Evolutionary conservation across 495 filamentous ascomycete species (phyloP).

Genomic region (Baudoinia panamericana): DNA sequence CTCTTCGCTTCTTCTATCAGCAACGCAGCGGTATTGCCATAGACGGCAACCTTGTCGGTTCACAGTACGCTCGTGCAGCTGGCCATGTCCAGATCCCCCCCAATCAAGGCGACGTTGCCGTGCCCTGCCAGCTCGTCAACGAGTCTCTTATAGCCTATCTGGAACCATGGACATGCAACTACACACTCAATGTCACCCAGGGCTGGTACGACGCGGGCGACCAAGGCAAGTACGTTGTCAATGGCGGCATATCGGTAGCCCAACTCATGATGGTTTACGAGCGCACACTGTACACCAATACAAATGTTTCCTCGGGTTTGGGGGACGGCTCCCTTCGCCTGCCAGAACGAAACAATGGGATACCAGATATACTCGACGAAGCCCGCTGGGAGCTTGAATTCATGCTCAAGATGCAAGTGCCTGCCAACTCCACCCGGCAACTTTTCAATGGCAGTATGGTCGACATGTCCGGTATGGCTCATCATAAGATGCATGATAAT

Average conservation of each 20-base stretch:
- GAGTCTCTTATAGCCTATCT: slow-evolving; percentile 15
- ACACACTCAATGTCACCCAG: slow-evolving; percentile 16
- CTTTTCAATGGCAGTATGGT: slow-evolving; percentile 13
- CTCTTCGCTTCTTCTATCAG: slow-evolving; percentile 12
- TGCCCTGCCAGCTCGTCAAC: slow-evolving; percentile 9
- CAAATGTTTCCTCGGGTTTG: neutral
- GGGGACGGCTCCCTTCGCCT: slow-evolving; percentile 14
- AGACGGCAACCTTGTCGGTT: slow-evolving; percentile 9
- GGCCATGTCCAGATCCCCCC: slow-evolving; percentile 9
- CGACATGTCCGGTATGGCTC: slow-evolving; percentile 11
- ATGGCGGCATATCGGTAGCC: slow-evolving; percentile 14
- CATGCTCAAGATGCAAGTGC: slow-evolving; percentile 19
- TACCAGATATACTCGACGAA: slow-evolving; percentile 15
- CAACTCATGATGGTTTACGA: slow-evolving; percentile 17
- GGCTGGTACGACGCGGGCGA: slow-evolving; percentile 20
- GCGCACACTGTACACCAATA: slow-evolving; percentile 1
- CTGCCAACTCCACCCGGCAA: slow-evolving; percentile 10
- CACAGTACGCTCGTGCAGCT: slow-evolving; percentile 12
- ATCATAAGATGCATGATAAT: slow-evolving; percentile 16
- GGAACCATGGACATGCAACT: slow-evolving; percentile 19
- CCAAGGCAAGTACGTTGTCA: slow-evolving; percentile 20
- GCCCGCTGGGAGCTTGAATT: slow-evolving; percentile 16
- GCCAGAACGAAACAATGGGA: slow-evolving; percentile 15
- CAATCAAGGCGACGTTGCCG: slow-evolving; percentile 8
- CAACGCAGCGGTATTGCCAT: slow-evolving; percentile 12